Conservation (phyloP, 495 filamentous ascomycete genomes). For the Aspergillus kassunensis region DNA sequence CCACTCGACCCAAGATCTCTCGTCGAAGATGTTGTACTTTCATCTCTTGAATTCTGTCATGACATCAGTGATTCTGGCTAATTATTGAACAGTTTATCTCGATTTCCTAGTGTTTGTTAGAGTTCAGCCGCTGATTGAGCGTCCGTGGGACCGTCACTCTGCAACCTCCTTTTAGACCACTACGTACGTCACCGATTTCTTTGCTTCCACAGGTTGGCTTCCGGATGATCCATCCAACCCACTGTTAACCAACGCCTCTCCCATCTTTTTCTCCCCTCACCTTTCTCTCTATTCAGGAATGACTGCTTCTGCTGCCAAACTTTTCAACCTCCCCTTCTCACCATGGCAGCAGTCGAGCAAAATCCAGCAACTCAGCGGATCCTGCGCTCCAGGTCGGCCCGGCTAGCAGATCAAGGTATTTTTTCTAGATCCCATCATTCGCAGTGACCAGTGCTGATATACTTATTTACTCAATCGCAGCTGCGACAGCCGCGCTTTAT, state of each 20-base stretch:
- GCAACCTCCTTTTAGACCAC: conserved; percentile 15
- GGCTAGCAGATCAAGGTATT: conserved; percentile 41
- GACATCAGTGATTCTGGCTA: conserved; percentile 17
- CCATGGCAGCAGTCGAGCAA: conserved; percentile 32
- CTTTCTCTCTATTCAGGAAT: conserved; percentile 12
- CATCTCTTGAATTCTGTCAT: conserved; percentile 14
- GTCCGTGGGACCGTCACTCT: conserved; percentile 17
- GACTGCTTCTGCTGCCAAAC: conserved; percentile 9
- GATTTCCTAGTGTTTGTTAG: background rate
- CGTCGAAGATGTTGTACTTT: background rate
- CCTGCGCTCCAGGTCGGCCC: conserved; percentile 26
- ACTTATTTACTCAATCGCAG: conserved; percentile 19
- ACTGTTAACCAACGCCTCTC: conserved; percentile 4
- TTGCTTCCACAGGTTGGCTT: no score
- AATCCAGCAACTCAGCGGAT: conserved; percentile 15
- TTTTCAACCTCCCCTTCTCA: conserved; percentile 13
- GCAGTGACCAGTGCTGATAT: background rate
- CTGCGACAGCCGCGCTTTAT: conserved; percentile 51
- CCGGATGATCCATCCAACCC: conserved; percentile 25
- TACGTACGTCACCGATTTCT: conserved; percentile 25
- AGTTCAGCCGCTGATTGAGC: conserved; percentile 3
- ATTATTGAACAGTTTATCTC: background rate
- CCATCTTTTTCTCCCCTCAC: conserved; percentile 7
- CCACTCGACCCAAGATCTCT: conserved; percentile 2
- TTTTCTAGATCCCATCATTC: conserved; percentile 10